A percentile compares a stretch with the other conserved stretches of the same genome.
Conservation (phyloP, 306 rosid species). For the Oemleria cerasiformis region DNA sequence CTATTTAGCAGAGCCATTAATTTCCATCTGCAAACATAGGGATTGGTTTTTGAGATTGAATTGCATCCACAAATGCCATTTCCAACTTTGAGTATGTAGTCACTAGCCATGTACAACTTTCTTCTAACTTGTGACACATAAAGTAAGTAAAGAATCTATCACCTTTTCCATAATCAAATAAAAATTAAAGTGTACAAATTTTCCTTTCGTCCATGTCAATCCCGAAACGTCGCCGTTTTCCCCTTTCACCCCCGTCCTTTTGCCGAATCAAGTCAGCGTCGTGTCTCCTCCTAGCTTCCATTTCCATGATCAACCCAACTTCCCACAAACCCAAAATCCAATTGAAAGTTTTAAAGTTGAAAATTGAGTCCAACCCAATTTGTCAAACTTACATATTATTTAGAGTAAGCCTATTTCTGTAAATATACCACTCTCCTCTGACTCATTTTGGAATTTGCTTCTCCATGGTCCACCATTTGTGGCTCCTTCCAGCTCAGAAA, state of each 20-base stretch:
- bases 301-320: neutral
- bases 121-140: neutral
- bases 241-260: neutral
- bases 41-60: neutral
- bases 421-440: constrained; percentile 20
- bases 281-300: neutral
- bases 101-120: neutral
- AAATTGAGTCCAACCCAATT: neutral
- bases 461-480: neutral
- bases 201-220: neutral
- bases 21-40: neutral
- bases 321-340: neutral
- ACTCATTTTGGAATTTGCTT: neutral
- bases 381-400: neutral
- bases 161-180: neutral
- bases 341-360: neutral
- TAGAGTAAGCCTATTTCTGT: constrained; percentile 14
- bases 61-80: neutral
- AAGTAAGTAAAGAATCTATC: neutral
- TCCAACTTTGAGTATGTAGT: neutral
- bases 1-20: neutral
- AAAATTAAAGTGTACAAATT: neutral
- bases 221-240: neutral
- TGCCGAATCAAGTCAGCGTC: neutral
- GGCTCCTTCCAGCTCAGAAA: constrained; percentile 9